Evolutionary conservation across 371 early-diverging fungal genomes (phyloP), one percentile per base, ranked within the genome.

Genomic region (Mycotypha africana): DNA sequence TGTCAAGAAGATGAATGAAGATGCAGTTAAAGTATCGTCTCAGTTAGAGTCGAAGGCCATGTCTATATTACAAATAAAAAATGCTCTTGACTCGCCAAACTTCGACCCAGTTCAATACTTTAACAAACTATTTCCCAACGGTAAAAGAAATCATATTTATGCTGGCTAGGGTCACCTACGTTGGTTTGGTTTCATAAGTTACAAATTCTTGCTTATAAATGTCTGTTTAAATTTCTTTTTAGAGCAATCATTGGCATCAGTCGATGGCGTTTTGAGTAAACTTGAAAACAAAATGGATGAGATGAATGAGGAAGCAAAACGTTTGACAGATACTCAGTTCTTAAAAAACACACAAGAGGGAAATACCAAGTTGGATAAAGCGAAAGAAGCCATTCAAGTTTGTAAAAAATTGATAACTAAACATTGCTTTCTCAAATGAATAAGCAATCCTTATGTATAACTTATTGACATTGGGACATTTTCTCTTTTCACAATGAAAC

Each of bases 41-140:
- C 70, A 73, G 15, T 58, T 79, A 34, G 78, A 81, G 49, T 55
- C 58, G 5, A 59, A 70, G 44, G 71, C 70, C 14, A 54, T 72
- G 23, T 58, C 53, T 49, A 78, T 80, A 35, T 46, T 77, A 1
- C 66, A 70, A 17, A 73, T 60, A 26, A 67, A 70, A 47, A 86
- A 82, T 41, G 83, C 86, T 2, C 62, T 91, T 6, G 88, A 90
- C 62, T 67, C 78, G 6, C 70, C 72, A 28, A 84, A 84, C 22
- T 89, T 93, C 49, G 79, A 84, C 45, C 72, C 85, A 1, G 74
- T 78, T 5, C 77, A 79, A 34, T 88, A 85, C 61, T 74, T 95
- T 55, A 91, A 93, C 60, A 64, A 66, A 10, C 68, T 93, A 37
- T 91, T 96, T 62, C 92, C 94, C 1, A 78, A 76, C 62, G 85